Conservation (phyloP, 805 yeast genomes). For the Aciculoconidium aculeatum region DNA sequence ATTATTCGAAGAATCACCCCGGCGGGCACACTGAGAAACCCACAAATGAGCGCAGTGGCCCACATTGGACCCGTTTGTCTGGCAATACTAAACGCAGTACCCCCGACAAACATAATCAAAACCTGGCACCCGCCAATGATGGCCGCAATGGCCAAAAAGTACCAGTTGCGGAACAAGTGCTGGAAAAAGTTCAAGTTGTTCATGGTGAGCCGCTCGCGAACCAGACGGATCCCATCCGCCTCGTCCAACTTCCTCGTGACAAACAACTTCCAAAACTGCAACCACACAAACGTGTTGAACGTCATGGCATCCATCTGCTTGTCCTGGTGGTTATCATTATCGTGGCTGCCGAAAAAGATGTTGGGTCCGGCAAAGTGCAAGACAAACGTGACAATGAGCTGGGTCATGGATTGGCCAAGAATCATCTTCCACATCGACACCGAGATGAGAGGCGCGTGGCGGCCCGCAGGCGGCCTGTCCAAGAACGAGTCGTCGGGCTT, state of each 20-base stretch:
- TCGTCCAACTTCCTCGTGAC: slow-evolving; percentile 90
- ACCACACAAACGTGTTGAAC: slow-evolving; percentile 95
- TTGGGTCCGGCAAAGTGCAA: slow-evolving; percentile 73
- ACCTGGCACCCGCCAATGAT: slow-evolving; percentile 83
- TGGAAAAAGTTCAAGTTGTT: slow-evolving; percentile 77
- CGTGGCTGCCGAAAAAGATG: slow-evolving; percentile 45
- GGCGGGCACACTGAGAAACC: slow-evolving; percentile 72
- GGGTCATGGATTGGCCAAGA: slow-evolving; percentile 75
- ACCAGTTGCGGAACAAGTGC: slow-evolving; percentile 76
- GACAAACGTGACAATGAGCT: slow-evolving; percentile 71
- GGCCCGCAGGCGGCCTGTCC: slow-evolving; percentile 78
- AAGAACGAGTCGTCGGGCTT: slow-evolving; percentile 83
- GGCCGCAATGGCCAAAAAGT: slow-evolving; percentile 64
- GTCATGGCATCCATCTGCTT: slow-evolving; percentile 76
- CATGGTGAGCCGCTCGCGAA: slow-evolving; percentile 53
- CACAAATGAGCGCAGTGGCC: slow-evolving; percentile 83
- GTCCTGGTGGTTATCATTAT: slow-evolving; percentile 38
- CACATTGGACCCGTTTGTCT: slow-evolving; percentile 82
- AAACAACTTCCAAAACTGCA: slow-evolving; percentile 90
- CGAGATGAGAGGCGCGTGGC: slow-evolving; percentile 72
- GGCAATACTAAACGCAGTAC: slow-evolving; percentile 83
- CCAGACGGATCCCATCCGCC: slow-evolving; percentile 58
- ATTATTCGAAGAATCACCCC: slow-evolving; percentile 71
- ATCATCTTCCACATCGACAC: slow-evolving; percentile 99
- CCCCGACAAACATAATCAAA: slow-evolving; percentile 93